phyloP scores from a whole-genome alignment of 1,284 basidiomycete species.

The Schizopora paradoxa region DNA sequence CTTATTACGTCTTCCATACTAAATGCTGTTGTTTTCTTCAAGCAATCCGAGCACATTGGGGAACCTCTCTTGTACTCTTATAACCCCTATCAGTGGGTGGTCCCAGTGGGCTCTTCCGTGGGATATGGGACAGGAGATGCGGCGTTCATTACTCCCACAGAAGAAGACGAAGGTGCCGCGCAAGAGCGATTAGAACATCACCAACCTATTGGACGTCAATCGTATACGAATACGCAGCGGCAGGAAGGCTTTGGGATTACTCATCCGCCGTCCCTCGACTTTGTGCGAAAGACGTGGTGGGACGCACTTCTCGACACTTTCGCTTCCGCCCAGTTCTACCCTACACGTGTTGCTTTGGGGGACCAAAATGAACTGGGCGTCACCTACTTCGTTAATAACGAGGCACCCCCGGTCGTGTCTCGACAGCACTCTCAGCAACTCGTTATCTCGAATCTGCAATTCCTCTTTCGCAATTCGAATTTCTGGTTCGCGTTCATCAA shows the following conservation, averaged over 20 bases:
- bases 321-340: constrained; percentile 29
- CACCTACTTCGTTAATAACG: not conserved
- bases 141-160: constrained; percentile 1
- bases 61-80: constrained; percentile 1
- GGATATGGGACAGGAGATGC: not conserved
- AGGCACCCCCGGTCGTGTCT: constrained; percentile 7
- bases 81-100: constrained; percentile 15
- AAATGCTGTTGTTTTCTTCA: constrained; percentile 3
- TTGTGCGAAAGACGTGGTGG: constrained; percentile 72
- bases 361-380: not conserved
- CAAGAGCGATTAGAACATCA: too few relatives aligned
- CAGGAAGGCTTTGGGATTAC: constrained; percentile 27
- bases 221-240: constrained; percentile 25
- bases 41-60: not conserved
- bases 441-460: constrained; percentile 55
- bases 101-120: too few relatives aligned
- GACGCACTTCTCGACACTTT: constrained; percentile 61
- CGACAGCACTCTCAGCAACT: constrained; percentile 40
- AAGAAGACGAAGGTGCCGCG: too few relatives aligned
- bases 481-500: constrained; percentile 73
- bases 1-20: too few relatives aligned
- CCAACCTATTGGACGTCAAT: too few relatives aligned
- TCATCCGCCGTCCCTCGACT: constrained; percentile 51
- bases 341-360: not conserved
- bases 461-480: constrained; percentile 57